Percentiles rank a stretch among this genome's conserved stretches.
Conservation (phyloP, 768 basidiomycete genomes). For the Calocybe gangraenosa region DNA sequence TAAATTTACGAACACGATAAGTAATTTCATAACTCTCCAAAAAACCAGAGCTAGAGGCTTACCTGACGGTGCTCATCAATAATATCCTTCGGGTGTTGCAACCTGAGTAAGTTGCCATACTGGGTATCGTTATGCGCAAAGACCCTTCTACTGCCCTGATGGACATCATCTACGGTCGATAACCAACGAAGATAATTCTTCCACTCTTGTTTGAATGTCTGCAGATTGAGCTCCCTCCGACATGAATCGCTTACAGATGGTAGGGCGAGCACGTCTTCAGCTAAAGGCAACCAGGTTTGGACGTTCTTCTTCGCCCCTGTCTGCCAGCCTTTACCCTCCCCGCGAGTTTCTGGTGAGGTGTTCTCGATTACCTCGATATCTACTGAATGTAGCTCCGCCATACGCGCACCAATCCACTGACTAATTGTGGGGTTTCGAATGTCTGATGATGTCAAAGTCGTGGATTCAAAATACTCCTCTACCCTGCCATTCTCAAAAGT, state of each 20-base stretch:
- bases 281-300: constrained; percentile 63
- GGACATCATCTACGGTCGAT: constrained; percentile 49
- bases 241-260: constrained; percentile 42
- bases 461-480: constrained; percentile 92
- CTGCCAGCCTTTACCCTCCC: constrained; percentile 48
- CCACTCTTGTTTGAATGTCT: constrained; percentile 62
- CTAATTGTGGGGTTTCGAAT: constrained; percentile 74
- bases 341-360: constrained; percentile 28
- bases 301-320: constrained; percentile 66
- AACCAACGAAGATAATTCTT: constrained; percentile 69
- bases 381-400: constrained; percentile 95
- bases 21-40: not conserved
- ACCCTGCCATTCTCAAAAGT: constrained; percentile 95
- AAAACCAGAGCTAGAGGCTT: constrained; percentile 13
- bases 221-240: constrained; percentile 57
- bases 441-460: constrained; percentile 72
- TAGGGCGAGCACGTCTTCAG: constrained; percentile 70
- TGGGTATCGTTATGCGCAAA: constrained; percentile 95
- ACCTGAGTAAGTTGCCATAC: constrained; percentile 85
- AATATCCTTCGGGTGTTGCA: constrained; percentile 54
- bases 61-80: constrained; percentile 77
- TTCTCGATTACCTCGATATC: constrained; percentile 68
- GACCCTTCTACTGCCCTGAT: constrained; percentile 62
- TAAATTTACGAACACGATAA: constrained; percentile 2
- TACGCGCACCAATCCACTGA: constrained; percentile 86